A percentile compares a stretch with the other conserved stretches of the same genome.
Conservation (phyloP, 1,284 basidiomycete genomes). For the Trichosporon ovoides region DNA sequence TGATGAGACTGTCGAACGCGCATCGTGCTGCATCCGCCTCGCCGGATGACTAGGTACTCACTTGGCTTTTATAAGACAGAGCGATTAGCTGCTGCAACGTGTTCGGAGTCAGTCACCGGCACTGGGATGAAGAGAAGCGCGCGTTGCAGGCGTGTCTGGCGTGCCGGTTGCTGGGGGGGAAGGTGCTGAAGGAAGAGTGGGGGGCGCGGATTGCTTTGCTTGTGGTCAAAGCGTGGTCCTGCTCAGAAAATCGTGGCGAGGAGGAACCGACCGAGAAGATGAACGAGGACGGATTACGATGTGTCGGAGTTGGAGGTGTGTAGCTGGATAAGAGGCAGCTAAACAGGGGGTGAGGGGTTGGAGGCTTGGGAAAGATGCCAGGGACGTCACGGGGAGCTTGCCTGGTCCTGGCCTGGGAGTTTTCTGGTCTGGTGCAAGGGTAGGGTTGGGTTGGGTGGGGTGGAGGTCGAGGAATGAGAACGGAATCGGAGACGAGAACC, state of each 20-base stretch:
- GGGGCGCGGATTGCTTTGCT: neutral
- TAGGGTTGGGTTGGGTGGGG: too few relatives aligned
- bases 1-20: neutral
- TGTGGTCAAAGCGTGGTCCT: neutral
- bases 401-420: neutral
- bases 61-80: neutral
- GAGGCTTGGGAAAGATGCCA: constrained; percentile 5
- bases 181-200: neutral
- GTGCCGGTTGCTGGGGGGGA: neutral
- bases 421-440: constrained; percentile 2
- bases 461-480: constrained; percentile 5
- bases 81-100: neutral
- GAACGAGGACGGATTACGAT: neutral
- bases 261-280: neutral
- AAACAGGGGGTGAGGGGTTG: neutral
- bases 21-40: neutral
- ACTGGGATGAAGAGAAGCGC: constrained; percentile 1
- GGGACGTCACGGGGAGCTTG: constrained; percentile 1
- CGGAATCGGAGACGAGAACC: neutral
- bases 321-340: neutral
- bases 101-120: constrained; percentile 6
- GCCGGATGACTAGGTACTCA: neutral
- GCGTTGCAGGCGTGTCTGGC: neutral
- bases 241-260: neutral
- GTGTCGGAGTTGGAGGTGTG: neutral